Base-by-base conservation (phyloP, 768 basidiomycete species). In the Tremella fuciformis region DNA sequence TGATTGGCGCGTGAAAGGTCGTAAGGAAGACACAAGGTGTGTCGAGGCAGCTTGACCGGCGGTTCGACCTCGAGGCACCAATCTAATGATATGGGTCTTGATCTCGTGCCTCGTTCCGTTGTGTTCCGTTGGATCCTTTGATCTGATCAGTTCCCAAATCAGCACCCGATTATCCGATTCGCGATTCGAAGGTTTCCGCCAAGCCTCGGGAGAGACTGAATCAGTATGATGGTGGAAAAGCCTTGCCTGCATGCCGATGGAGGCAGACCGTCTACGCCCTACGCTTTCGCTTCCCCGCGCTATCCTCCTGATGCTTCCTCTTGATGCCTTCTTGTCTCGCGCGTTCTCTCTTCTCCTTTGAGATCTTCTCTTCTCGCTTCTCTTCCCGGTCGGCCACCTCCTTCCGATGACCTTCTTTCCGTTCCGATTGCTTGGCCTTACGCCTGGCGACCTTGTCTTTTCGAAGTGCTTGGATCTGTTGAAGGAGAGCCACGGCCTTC, bases 391-490 rank as follows among this genome's bases (percentile, higher is more conserved):
- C 88, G 65, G 83, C 87, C 9, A 84, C 76, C 79, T 85, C 88
- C 80, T 89, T 89, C 66, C 81, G 77, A 68, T 86, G 83, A 66
- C 80, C 84, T 34, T 78, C 83, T 60, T 83, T 84, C 77, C 86
- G 82, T 79, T 87, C 88, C n/a, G 80, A 82, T 79, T 98, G 89
- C 81, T 92, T 96, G 76, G 86, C 89, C 69, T 83, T 86, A 71
- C 93, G 79, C 70, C 85, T 80, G 42, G 75, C 79, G 1, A 90
- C 82, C 78, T 94, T 89, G 70, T 93, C 92, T 78, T 92, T 97
- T 58, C 90, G 80, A 67, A 99, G 77, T 6, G 92, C 89, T 49
- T 88, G 84, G 63, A 97, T 91, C 80, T 98, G 93, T 76, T 98
- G 94, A 74, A 99, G 74, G 39, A 98, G 78, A 39, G 89, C 87